These are phyloP conservation scores for Ambrosia hybrid DNA, from an alignment of 140 eudicot genomes.

Conservation along the genomic window DNA sequence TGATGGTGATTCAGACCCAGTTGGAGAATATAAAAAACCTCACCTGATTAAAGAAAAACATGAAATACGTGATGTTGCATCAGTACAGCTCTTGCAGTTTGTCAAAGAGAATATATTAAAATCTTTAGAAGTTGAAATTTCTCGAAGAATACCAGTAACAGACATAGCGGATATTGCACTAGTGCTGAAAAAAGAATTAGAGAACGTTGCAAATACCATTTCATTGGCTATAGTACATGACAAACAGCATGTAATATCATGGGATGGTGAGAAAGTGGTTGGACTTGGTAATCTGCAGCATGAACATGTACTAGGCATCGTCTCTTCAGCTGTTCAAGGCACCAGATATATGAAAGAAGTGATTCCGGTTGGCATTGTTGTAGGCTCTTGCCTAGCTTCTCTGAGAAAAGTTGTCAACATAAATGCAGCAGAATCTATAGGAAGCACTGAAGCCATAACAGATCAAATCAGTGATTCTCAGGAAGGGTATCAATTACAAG, in stretches of 20 bases:
- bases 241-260: constrained; percentile 29
- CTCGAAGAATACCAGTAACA: constrained; percentile 48
- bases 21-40: constrained; percentile 19
- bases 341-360: constrained; percentile 62
- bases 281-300: constrained; percentile 48
- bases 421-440: constrained; percentile 30
- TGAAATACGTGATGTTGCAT: constrained; percentile 34
- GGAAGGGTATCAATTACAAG: constrained; percentile 26
- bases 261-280: constrained; percentile 38
- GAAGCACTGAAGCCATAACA: constrained; percentile 17
- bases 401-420: constrained; percentile 46
- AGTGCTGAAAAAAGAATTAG: constrained; percentile 54
- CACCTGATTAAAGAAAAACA: background rate
- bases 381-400: constrained; percentile 83
- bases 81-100: constrained; percentile 26
- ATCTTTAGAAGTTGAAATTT: constrained; percentile 63
- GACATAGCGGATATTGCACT: constrained; percentile 56
- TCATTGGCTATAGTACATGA: constrained; percentile 53
- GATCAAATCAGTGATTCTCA: constrained; percentile 31
- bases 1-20: constrained; percentile 42
- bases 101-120: constrained; percentile 49
- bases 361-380: constrained; percentile 82
- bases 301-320: constrained; percentile 47
- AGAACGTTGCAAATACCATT: constrained; percentile 56
- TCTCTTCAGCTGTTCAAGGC: constrained; percentile 57